Base-by-base conservation (phyloP, 2,329 filamentous ascomycete genomes). In the Clarireedia monteithiana region DNA sequence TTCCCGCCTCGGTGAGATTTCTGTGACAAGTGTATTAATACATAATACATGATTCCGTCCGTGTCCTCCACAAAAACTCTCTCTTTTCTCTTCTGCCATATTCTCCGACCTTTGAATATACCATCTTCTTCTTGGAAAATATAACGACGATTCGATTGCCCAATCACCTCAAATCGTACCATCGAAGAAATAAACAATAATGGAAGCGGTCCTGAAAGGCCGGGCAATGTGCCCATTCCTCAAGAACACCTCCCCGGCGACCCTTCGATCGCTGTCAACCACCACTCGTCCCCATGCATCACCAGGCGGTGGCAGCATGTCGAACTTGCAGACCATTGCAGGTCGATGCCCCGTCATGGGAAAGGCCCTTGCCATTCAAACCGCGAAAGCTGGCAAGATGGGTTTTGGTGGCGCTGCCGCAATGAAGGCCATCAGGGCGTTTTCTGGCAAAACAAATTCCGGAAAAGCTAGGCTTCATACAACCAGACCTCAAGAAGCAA, bases 341-440 rank as follows among this genome's bases (percentile, higher is more conserved):
- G 86, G 91, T 70, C 90, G 92, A 72, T 99, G 94, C 81, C 94
- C 94, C 58, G 87, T 99, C 73, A 99, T 99, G 94, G 92, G 91
- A 73, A 95, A 96, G 80, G 94, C 94, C 44, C 83, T 99, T 71
- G 88, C 90, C 59, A 86, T 96, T 40, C 92, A 96, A 79, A 81
- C 81, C 47, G 78, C 82, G 60, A 79, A 80, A 68, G 71, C 76
- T 50, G 73, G 77, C 52, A 73, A 72, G 57, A 62, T 72, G 55
- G 68, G 72, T 55, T 65, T 74, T 60, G 64, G 69, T 59, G 70
- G 67, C 55, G 68, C 71, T 55, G 73, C 74, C 52, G 72, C 75
- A 58, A 71, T 76, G 56, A 73, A 77, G 52, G 76, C 74, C 57
- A 71, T 81, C 61, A 76, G 80, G 58, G 73, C 76, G 62, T 74